These are phyloP conservation scores for Salvia sclarea DNA, from an alignment of 305 asterid species.

Conservation along the genomic window DNA sequence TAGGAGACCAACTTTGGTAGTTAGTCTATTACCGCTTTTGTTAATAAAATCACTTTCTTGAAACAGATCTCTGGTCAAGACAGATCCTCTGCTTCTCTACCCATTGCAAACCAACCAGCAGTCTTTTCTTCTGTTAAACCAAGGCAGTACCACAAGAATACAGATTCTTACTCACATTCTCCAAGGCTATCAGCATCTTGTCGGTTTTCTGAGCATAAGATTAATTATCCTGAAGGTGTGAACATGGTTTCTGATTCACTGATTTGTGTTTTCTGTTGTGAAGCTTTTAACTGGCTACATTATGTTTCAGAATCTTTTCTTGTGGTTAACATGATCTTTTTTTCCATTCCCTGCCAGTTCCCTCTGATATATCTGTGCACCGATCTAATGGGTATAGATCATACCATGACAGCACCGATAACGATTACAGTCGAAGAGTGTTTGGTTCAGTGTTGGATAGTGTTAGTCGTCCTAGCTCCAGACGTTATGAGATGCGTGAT, in stretches of 20 bases:
- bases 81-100: conserved; percentile 49
- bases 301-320: conserved; percentile 14
- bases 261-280: conserved; percentile 13
- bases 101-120: conserved; percentile 34
- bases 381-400: conserved; percentile 69
- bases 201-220: conserved; percentile 53
- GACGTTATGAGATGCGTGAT: conserved; percentile 52
- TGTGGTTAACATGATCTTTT: conserved; percentile 40
- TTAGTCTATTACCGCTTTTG: too few species aligned
- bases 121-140: conserved; percentile 50
- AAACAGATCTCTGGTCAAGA: conserved; percentile 88
- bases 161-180: conserved; percentile 51
- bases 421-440: conserved; percentile 65
- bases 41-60: conserved; percentile 30
- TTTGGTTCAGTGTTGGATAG: conserved; percentile 63
- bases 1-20: too few species aligned
- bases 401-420: conserved; percentile 51
- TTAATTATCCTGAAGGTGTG: conserved; percentile 65
- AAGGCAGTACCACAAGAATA: conserved; percentile 50
- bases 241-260: conserved; percentile 32
- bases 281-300: neutral
- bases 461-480: conserved; percentile 53
- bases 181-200: conserved; percentile 43
- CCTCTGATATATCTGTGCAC: conserved; percentile 57
- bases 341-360: conserved; percentile 53